Conservation (phyloP, 2,329 filamentous ascomycete species). For the Lasiodiplodia citricola region DNA sequence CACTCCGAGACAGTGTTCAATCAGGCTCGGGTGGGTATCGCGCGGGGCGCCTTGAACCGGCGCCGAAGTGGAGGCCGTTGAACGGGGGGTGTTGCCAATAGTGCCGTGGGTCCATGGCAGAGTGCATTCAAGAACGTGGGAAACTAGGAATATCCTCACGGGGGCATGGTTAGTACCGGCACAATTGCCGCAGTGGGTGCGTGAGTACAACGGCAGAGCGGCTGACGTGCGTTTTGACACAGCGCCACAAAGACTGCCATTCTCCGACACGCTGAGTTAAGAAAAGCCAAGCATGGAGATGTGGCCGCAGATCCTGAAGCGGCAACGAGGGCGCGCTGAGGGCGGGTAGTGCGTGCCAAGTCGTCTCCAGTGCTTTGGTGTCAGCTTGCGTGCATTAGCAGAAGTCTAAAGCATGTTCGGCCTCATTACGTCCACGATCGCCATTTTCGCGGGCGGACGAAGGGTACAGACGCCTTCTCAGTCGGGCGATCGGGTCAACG, state of each 20-base stretch:
- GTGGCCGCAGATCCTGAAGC: slow-evolving; percentile 5
- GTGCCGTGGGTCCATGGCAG: slow-evolving; percentile 1
- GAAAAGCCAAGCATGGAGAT: slow-evolving; percentile 11
- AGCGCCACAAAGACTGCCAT: neutral
- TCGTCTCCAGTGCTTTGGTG: neutral
- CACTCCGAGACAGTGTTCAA: slow-evolving; percentile 20
- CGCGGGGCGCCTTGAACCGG: slow-evolving; percentile 3
- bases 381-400: slow-evolving; percentile 21
- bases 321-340: slow-evolving; percentile 12
- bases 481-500: slow-evolving; percentile 18
- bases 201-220: neutral
- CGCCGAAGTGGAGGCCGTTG: neutral
- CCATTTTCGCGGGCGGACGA: neutral
- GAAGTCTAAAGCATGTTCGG: slow-evolving; percentile 14
- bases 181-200: neutral
- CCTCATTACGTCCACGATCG: neutral
- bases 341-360: slow-evolving; percentile 2
- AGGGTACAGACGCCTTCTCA: slow-evolving; percentile 7
- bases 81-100: neutral
- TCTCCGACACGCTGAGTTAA: slow-evolving; percentile 3
- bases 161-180: neutral
- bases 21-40: slow-evolving; percentile 7
- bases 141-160: neutral
- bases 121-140: neutral
- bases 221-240: slow-evolving; percentile 17